Evolutionary conservation across 2,329 filamentous ascomycete genomes (phyloP), one percentile per base, ranked within the genome.

Genomic region (Fusarium musae): DNA sequence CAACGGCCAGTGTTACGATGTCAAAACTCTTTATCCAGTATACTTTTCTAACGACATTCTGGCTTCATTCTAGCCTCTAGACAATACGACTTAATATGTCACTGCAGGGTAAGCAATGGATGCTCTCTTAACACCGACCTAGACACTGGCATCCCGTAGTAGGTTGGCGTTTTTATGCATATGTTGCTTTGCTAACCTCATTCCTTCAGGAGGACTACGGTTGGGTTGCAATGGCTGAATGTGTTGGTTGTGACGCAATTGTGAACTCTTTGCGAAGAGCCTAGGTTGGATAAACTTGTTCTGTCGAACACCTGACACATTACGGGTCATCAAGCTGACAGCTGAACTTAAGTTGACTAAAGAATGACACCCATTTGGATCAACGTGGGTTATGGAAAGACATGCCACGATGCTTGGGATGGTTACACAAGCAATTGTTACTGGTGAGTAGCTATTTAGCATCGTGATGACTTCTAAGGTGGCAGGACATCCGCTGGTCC

Each of bases 381-480:
- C 36, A 58, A 66, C 59, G 63, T 70, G 57, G 53, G 49, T 42
- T 58, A 64, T 46, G 32, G 39, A 9, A 52, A 39, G 36, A 26
- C 43, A 64, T 72, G 59, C 59, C 69, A 72, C 63, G 50, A 64
- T 52, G 67, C 30, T 40, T 47, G 43, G 59, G 52, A 34, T 69
- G 69, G 69, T 72, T 69, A 72, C 69, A 72, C 69, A 54, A 58
- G 49, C 30, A 49, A 26, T 44, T 56, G 23, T 46, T 30, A 54
- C 58, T 46, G 57, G 37, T 49, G 36, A 42, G 47, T 23, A 34
- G 37, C 30, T n/a, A 21, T 46, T 28, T 37, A 30, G 42, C n/a
- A 47, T 61, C 40, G 39, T 49, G 40, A 61, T 49, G 34, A 12
- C 44, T 36, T 59, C 26, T 44, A n/a, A 34, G 16, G 36, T 42